Percentiles rank a stretch among this genome's conserved stretches.
Conservation (phyloP, 805 yeast species). For the Ogataea pilisensis region DNA sequence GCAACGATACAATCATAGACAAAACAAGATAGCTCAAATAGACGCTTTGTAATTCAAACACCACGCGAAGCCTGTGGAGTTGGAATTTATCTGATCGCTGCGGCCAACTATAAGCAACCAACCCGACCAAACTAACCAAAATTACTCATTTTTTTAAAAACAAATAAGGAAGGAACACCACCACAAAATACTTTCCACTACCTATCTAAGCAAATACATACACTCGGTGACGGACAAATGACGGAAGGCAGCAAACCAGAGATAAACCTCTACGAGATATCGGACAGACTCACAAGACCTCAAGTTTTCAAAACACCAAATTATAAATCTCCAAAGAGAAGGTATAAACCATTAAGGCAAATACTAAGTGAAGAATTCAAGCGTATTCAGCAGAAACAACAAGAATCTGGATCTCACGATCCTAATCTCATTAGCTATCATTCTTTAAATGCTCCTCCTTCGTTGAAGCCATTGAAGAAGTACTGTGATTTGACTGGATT, state of each 20-base stretch:
- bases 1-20: no score
- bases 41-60: no score
- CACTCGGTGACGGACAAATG: no score
- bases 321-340: slow-evolving; percentile 48
- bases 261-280: slow-evolving; percentile 21
- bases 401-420: slow-evolving; percentile 26
- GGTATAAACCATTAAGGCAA: slow-evolving; percentile 74
- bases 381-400: slow-evolving; percentile 43
- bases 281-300: slow-evolving; percentile 37
- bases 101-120: no score
- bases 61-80: no score
- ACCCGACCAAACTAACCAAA: no score
- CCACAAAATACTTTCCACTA: no score
- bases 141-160: no score
- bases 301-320: slow-evolving; percentile 57
- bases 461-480: slow-evolving; percentile 70
- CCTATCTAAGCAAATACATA: no score
- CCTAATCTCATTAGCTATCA: slow-evolving; percentile 59
- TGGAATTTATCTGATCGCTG: no score
- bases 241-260: neutral
- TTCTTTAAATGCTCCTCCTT: slow-evolving; percentile 81
- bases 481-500: slow-evolving; percentile 95
- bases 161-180: no score
- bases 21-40: no score
- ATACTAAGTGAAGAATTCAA: slow-evolving; percentile 74